Base-by-base conservation (phyloP, 2,329 filamentous ascomycete species). In the Clonostachys byssicola region DNA sequence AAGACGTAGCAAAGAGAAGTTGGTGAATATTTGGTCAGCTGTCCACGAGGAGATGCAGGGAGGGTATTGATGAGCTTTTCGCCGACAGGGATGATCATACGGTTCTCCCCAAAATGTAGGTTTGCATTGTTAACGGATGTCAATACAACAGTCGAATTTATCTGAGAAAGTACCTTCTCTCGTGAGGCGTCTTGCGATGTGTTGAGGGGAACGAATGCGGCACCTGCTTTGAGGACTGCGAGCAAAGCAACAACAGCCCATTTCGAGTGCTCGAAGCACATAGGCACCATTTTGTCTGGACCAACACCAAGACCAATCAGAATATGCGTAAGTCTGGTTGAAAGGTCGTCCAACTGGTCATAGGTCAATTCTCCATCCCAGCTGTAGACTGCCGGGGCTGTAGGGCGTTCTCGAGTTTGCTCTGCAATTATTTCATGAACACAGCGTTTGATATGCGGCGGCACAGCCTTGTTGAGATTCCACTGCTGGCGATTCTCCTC, bases 211-310 rank as follows among this genome's bases (percentile, higher is more conserved):
- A 55, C 52, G 41, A 60, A 60, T 9, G 56, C 56, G 12, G 45
- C 62, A 10, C 64, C 65, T 36, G 65, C 59, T 46, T 64, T 66
- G 42, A 68, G 48, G 1, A 67, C 57, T 8, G 51, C 62, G 9
- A 69, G 46, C 47, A 66, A 59, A 1, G 60, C 59, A 5, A 67
- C 55, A 14, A 58, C 46, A 1, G 56, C 56, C 61, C 61, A 70
- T 40, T 52, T 56, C 5, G 64, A 67, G 52, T 68, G 69, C 23
- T 67, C 62, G 41, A 68, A 67, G 42, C 57, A 62, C n/a, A 69
- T 49, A 1, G 63, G 63, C 7, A 67, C 57, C 1, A 60, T 35
- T 2, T 44, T 46, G 34, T 55, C 60, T 2, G 52, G 52, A 8
- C 48, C 43, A 16, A 64, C 49, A 17, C 59, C 50, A 10, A 49